Evolutionary conservation across 768 basidiomycete species (phyloP).

Genomic region (Leccinum barrowsii): DNA sequence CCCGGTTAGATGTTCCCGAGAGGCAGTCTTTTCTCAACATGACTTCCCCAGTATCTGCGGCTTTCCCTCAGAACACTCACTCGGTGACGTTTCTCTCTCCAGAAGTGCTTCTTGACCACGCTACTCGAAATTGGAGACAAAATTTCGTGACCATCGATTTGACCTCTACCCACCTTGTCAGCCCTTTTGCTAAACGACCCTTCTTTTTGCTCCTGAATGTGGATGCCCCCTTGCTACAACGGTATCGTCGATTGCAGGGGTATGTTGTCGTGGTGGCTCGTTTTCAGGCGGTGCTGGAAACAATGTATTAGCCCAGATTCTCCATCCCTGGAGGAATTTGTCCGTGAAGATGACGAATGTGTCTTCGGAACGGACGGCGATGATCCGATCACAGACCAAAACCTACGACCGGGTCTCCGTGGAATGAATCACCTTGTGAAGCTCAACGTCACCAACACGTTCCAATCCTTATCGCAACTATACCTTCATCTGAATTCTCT

Average conservation of each 20-base stretch:
- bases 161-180: conserved; percentile 49
- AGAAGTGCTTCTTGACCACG: conserved; percentile 59
- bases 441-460: conserved; percentile 64
- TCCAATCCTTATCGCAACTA: conserved; percentile 49
- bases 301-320: conserved; percentile 13
- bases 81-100: conserved; percentile 41
- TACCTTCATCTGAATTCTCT: conserved; percentile 62
- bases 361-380: conserved; percentile 49
- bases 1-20: conserved; percentile 2
- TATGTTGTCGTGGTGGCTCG: conserved; percentile 26
- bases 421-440: conserved; percentile 46
- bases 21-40: conserved; percentile 20
- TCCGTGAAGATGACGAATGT: conserved; percentile 64
- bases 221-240: conserved; percentile 74
- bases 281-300: conserved; percentile 8
- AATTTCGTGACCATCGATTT: conserved; percentile 83
- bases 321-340: conserved; percentile 66
- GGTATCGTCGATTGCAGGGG: conserved; percentile 61
- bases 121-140: conserved; percentile 76
- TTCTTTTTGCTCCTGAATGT: conserved; percentile 84
- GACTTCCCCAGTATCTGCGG: conserved; percentile 16
- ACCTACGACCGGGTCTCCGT: conserved; percentile 13
- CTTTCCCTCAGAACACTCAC: conserved; percentile 22
- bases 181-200: conserved; percentile 76
- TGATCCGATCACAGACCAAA: conserved; percentile 20